Evolutionary conservation across 2,329 filamentous ascomycete species (phyloP), one percentile per base, ranked within the genome.

Genomic region (Kalaharituber pfeilii): DNA sequence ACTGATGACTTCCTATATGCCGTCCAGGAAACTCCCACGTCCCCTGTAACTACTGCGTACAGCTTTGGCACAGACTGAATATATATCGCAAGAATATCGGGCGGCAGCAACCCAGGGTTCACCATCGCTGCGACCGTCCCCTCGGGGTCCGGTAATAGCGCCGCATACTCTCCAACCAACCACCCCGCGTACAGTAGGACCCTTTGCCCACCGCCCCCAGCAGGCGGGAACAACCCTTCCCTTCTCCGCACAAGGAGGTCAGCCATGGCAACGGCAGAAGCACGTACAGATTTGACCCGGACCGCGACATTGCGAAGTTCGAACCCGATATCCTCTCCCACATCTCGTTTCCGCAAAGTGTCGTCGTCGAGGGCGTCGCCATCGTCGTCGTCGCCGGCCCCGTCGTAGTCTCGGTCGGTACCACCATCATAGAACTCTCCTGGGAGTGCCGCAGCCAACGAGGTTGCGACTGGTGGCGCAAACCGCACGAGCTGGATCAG

Each of bases 241-340:
- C 59, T 57, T 51, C 77, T 80, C 24, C 75, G 70, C 26, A 86
- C 69, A 2, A 96, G 76, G 11, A 86, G 73, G 63, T 94, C 86
- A 0, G 88, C 86, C 9, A 89, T 87, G 60, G 81, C 78, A 3
- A 91, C 80, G n/a, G 85, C 84, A 62, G 88, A 80, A 29, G 76
- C 71, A 52, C 91, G 78, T 64, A 96, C 80, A 39, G 81, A 86
- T 66, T 81, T 83, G 24, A 98, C 91, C 62, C 94, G 86, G 51
- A 96, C 87, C 1, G 89, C 84, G 51, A 98, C 78, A 63, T 89
- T 96, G 51, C 86, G 81, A 27, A 98, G 69, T 69, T 98, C 89
- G 33, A 79, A 77, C 18, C 89, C 91, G 62, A 96, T 87, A 53
- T 71, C 76, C 61, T 81, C 77, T 0, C 82, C 81, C 7, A 86